Conservation (phyloP, 225 moss, liverwort and hornwort genomes). For the Physcomitrium patens region DNA sequence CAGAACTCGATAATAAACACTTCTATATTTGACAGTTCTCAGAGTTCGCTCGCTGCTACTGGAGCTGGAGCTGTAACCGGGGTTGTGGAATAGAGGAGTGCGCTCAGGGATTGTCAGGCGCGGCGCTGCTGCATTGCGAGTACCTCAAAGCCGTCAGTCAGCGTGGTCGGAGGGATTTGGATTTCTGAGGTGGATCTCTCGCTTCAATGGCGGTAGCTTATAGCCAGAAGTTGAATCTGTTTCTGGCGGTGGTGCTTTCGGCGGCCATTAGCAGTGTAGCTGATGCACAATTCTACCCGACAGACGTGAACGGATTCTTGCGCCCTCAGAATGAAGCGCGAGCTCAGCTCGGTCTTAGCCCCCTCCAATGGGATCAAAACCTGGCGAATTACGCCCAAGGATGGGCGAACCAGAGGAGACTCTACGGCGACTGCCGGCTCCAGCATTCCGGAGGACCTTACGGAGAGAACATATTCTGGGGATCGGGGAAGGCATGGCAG, state of each 20-base stretch:
- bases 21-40: no score
- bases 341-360: constrained; percentile 47
- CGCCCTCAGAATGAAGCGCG: constrained; percentile 49
- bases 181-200: background rate
- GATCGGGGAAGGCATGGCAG: constrained; percentile 57
- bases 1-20: background rate
- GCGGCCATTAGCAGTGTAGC: background rate
- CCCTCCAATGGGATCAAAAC: constrained; percentile 47
- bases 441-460: constrained; percentile 64
- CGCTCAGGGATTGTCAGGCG: no score
- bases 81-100: no score
- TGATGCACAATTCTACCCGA: constrained; percentile 28
- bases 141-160: background rate
- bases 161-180: background rate
- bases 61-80: no score
- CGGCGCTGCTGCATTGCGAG: no score
- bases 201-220: constrained; percentile 13
- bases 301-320: constrained; percentile 39
- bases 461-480: constrained; percentile 76
- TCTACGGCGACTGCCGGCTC: constrained; percentile 47
- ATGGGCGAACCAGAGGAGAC: constrained; percentile 50
- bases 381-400: constrained; percentile 50
- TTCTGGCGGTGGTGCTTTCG: constrained; percentile 2
- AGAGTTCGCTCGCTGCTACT: no score
- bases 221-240: background rate